These are phyloP conservation scores for Ophiostoma piceae DNA, from an alignment of 2,329 filamentous ascomycete species.

Conservation along the genomic window DNA sequence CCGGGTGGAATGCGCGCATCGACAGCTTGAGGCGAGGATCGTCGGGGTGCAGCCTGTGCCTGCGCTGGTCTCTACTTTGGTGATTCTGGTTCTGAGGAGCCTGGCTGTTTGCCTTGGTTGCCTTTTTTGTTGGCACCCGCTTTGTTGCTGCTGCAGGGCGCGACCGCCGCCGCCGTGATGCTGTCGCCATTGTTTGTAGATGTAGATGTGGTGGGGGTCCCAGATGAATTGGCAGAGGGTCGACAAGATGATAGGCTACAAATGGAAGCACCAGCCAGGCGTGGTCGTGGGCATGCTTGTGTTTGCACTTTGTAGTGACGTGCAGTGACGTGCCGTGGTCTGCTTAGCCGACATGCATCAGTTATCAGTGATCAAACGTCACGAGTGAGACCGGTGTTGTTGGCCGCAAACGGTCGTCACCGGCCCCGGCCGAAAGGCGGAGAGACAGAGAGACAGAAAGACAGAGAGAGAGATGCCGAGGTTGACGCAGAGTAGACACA, in stretches of 20 bases:
- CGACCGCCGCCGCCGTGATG: neutral
- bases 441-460: neutral
- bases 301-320: neutral
- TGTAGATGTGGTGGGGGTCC: neutral
- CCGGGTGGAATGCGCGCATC: conserved; percentile 18
- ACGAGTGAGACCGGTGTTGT: neutral
- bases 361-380: neutral
- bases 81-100: neutral
- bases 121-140: neutral
- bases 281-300: conserved; percentile 5
- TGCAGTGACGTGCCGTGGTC: neutral
- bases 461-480: neutral
- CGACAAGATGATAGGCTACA: neutral
- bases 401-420: neutral
- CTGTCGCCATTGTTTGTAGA: neutral
- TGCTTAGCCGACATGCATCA: neutral
- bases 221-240: neutral
- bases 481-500: neutral
- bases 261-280: conserved; percentile 6
- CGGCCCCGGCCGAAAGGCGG: neutral
- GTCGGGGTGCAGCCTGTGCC: neutral
- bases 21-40: conserved; percentile 20
- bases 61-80: neutral
- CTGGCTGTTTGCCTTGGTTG: neutral
- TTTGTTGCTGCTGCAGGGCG: neutral